Base-by-base conservation (phyloP, 2,329 filamentous ascomycete genomes). In the Sporothrix inflata region DNA sequence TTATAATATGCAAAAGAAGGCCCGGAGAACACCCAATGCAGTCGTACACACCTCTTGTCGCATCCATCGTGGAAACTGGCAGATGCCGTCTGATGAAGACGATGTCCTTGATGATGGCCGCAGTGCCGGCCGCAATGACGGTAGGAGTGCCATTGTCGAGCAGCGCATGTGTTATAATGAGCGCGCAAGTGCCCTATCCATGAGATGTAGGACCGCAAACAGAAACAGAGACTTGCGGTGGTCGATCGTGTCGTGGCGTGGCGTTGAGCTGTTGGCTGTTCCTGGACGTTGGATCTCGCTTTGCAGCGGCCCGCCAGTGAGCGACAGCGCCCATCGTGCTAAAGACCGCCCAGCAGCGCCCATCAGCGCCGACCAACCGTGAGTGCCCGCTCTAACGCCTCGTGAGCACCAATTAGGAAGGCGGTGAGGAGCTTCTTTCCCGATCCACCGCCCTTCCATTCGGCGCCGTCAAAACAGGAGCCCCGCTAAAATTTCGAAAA, bases 401-500 rank as follows among this genome's bases (percentile, higher is more conserved):
- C 1, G 21, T 5, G 16, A 4, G 63, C 12, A 27, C 63, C 14
- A 49, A 71, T 53, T 34, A 27, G 71, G 73, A 73, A 75, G 74
- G 74, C 74, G 74, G 74, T 75, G 70, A 73, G 19, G 1, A 45
- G 21, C 21, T 63, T 21, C 47, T 55, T 19, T 19, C 12, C 16
- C 21, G n/a, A 40, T 38, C 60, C 24, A 34, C 57, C 34, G 38
- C 21, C 34, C 21, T 60, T 19, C 60, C 38, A 72, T 69, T 70
- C 19, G 63, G 16, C 47, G 45, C 65, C 45, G 61, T 51, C 21
- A 27, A 49, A 11, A 34, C 11, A 7, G 38, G 14, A 3, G 67
- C 24, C 60, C 74, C 72, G 57, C 70, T 70, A 70, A 71, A 75
- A 69, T 65, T 70, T 72, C 47, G 27, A 45, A 67, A 74, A 53